Percentiles rank a stretch among this genome's conserved stretches.
phyloP scores from a whole-genome alignment of 2,329 filamentous ascomycete genomes.

The Tolypocladium capitatum region DNA sequence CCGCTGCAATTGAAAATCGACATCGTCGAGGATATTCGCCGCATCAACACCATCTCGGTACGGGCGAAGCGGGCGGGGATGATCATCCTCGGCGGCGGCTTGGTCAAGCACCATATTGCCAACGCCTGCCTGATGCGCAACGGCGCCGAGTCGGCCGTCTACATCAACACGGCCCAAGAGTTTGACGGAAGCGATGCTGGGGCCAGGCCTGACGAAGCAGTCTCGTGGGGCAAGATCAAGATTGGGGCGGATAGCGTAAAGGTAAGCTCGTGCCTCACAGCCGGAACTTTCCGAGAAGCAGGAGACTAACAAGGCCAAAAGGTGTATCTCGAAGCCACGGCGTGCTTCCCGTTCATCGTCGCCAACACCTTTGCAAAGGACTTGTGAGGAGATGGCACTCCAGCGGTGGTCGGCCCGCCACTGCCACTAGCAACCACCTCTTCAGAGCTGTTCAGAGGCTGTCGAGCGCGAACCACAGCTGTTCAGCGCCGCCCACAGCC shows the following conservation, averaged over 20 bases:
- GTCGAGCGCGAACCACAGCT: no score
- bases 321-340: conserved; percentile 53
- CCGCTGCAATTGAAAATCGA: conserved; percentile 74
- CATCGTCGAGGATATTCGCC: conserved; percentile 85
- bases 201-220: conserved; percentile 86
- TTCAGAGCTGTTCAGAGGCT: background rate
- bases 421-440: background rate
- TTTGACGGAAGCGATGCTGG: conserved; percentile 97
- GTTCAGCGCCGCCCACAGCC: background rate
- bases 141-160: conserved; percentile 90
- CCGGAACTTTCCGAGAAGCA: background rate
- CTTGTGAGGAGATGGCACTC: conserved; percentile 3
- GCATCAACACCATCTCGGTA: conserved; percentile 84
- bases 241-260: conserved; percentile 78
- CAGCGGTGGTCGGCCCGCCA: background rate
- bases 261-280: conserved; percentile 30
- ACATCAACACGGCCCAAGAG: conserved; percentile 94
- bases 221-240: conserved; percentile 99
- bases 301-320: conserved; percentile 11
- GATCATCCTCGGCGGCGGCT: conserved; percentile 85
- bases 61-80: conserved; percentile 81
- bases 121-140: conserved; percentile 98
- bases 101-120: conserved; percentile 98
- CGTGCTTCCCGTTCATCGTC: conserved; percentile 53
- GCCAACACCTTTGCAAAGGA: conserved; percentile 54